Evolutionary conservation across 108 stramenopile species (phyloP), one percentile per base, ranked within the genome.

Genomic region (Discostella stelligeroides): DNA sequence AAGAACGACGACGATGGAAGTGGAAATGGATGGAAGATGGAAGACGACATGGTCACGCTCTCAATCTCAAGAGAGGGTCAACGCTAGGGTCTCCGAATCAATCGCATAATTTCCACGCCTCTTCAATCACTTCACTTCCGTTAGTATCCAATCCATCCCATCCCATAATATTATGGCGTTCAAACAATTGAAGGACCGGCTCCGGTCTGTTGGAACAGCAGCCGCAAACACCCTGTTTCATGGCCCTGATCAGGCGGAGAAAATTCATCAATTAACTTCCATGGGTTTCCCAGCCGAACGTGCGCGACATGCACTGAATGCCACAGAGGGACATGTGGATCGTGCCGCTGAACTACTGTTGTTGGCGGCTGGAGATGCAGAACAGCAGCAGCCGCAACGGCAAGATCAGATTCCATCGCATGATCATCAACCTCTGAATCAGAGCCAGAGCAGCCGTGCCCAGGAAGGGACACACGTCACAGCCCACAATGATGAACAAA

Each of bases 251-350:
- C 54, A 72, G 43, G 60, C 50, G 18, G 75, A 82, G 41, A 67
- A 68, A 48, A 69, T 81, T 2, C 69, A 60, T 38, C 77, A 59
- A 51, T 72, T 94, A 27, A 63, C 66, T 41, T 63, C 81, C 49
- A 88, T 94, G 88, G 92, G 92, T 4, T 94, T 94, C 76, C 49
- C 73, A n/a, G 63, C 57, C 14, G 73, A 76, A 43, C 64, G 83
- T 6, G 86, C 88, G 0, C 58, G 73, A 47, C 77, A 81, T 18
- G 90, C 92, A 15, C 58, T 94, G 24, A 75, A 82, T 55, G 68
- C 76, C 21, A 80, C 80, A 43, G 71, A 85, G 38, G 87, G 84
- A 7, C 69, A 94, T 70, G 75, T 91, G 21, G 86, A 91, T 1
- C 76, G 75, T 47, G 92, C 92, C 7, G 81, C 86, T 10, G 85